Conservation (phyloP, 148 eudicot genomes). For the Linanthus parryae region DNA sequence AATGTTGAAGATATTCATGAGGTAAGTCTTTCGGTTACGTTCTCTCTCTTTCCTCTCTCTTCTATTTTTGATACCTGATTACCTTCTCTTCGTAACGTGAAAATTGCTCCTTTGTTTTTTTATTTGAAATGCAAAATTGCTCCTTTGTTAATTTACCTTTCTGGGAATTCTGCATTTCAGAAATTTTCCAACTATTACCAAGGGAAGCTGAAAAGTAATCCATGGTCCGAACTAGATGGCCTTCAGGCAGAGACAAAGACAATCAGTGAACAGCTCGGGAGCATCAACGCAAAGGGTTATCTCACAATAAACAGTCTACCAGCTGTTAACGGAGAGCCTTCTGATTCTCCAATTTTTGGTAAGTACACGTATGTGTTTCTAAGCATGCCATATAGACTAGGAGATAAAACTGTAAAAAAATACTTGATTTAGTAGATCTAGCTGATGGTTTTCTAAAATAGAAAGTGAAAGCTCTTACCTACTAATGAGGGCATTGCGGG, state of each 20-base stretch:
- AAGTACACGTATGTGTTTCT: no score
- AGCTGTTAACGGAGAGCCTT: slow-evolving; percentile 79
- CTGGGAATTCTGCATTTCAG: slow-evolving; percentile 34
- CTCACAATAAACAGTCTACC: slow-evolving; percentile 97
- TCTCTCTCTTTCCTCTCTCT: no score
- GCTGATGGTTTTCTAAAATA: no score
- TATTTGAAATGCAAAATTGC: slow-evolving; percentile 1
- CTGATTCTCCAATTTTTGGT: slow-evolving; percentile 87
- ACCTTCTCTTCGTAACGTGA: no score
- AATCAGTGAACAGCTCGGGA: slow-evolving; percentile 61
- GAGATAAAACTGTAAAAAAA: no score
- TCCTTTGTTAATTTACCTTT: slow-evolving; percentile 5
- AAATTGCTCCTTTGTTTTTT: no score
- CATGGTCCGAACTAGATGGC: slow-evolving; percentile 95
- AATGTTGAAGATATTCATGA: slow-evolving; percentile 66
- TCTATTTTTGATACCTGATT: no score
- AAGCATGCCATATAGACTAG: no score
- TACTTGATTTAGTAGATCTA: no score
- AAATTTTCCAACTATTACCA: slow-evolving; percentile 68
- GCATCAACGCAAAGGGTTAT: slow-evolving; percentile 70
- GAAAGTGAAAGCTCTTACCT: no score
- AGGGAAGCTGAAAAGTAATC: slow-evolving; percentile 79
- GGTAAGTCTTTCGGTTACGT: slow-evolving; percentile 28
- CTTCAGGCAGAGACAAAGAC: slow-evolving; percentile 97
- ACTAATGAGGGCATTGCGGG: no score